Percentiles rank a stretch among this genome's conserved stretches.
Evolutionary conservation across 371 early-diverging fungal species (phyloP).

Genomic region (Mucor piriformis): DNA sequence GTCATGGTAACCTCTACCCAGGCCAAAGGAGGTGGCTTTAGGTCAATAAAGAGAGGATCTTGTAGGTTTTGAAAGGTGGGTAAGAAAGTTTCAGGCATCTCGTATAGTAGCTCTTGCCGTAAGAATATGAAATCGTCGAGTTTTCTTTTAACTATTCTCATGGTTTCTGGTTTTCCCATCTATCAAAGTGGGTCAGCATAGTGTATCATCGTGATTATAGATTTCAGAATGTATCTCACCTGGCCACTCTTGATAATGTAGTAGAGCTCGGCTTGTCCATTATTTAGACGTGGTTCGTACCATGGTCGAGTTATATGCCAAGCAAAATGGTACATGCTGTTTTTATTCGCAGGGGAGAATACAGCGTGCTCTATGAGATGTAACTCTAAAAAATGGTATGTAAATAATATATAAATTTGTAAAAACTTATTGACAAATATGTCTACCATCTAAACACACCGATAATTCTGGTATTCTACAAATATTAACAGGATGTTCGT

Average conservation of each 20-base stretch:
- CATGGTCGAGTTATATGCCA: constrained; percentile 39
- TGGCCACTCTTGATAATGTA: constrained; percentile 49
- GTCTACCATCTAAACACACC: constrained; percentile 42
- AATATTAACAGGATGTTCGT: constrained; percentile 42
- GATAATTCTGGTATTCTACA: constrained; percentile 34
- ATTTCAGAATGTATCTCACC: too few species aligned
- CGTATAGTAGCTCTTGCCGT: constrained; percentile 42
- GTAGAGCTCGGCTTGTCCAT: constrained; percentile 19
- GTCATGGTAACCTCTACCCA: constrained; percentile 35
- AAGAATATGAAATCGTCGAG: constrained; percentile 54
- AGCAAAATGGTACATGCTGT: constrained; percentile 4
- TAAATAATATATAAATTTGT: too few species aligned
- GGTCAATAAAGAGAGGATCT: constrained; percentile 40
- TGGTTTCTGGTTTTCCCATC: constrained; percentile 32
- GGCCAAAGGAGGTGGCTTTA: constrained; percentile 47
- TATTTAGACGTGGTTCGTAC: constrained; percentile 24
- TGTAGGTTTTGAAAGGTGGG: constrained; percentile 48
- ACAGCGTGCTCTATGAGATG: too few species aligned
- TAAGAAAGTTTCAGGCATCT: constrained; percentile 54
- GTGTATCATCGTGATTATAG: too few species aligned
- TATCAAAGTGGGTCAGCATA: too few species aligned
- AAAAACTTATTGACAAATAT: background rate
- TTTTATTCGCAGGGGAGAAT: background rate
- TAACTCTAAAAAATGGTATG: too few species aligned
- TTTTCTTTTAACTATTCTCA: constrained; percentile 41